Percentiles rank a stretch among this genome's conserved stretches.
Evolutionary conservation across 2,329 filamentous ascomycete genomes (phyloP).

Genomic region (Eutypa lata): DNA sequence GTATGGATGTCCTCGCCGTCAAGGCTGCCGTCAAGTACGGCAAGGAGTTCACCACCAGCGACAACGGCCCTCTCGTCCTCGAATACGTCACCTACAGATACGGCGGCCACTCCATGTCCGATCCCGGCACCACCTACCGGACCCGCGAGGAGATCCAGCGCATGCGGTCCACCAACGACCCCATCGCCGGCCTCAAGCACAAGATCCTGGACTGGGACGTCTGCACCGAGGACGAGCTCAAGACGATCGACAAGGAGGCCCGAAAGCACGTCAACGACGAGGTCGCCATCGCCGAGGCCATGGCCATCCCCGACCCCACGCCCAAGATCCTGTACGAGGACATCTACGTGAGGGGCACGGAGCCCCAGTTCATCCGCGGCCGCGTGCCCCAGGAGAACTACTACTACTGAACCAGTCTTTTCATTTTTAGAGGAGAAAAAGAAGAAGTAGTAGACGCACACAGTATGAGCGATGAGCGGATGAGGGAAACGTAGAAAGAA

Average conservation of each 20-base stretch:
- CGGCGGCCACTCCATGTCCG: slow-evolving; percentile 99
- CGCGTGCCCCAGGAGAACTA: slow-evolving; percentile 89
- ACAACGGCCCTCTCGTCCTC: slow-evolving; percentile 90
- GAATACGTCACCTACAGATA: slow-evolving; percentile 99
- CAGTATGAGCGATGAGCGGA: slow-evolving; percentile 2
- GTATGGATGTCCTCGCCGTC: slow-evolving; percentile 97
- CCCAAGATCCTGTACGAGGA: slow-evolving; percentile 90
- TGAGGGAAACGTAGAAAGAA: neutral
- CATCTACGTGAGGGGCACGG: slow-evolving; percentile 85
- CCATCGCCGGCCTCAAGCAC: slow-evolving; percentile 96
- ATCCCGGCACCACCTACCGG: slow-evolving; percentile 98
- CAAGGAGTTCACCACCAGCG: slow-evolving; percentile 78
- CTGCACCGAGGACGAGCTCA: slow-evolving; percentile 89
- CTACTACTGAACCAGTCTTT: slow-evolving; percentile 67
- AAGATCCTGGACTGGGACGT: slow-evolving; percentile 97
- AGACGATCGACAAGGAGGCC: slow-evolving; percentile 92
- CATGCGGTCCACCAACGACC: slow-evolving; percentile 98
- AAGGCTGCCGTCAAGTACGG: slow-evolving; percentile 94
- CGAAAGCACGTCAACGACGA: slow-evolving; percentile 82
- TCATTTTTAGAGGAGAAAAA: no score
- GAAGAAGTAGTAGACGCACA: slow-evolving; percentile 1
- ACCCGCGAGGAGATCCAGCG: slow-evolving; percentile 99
- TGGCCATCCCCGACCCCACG: slow-evolving; percentile 75
- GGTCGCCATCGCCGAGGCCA: slow-evolving; percentile 85
- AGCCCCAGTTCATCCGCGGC: slow-evolving; percentile 85